A percentile compares a stretch with the other conserved stretches of the same genome.
These are phyloP conservation scores for Pisolithus microcarpus DNA, from an alignment of 768 basidiomycete species.

Conservation along the genomic window DNA sequence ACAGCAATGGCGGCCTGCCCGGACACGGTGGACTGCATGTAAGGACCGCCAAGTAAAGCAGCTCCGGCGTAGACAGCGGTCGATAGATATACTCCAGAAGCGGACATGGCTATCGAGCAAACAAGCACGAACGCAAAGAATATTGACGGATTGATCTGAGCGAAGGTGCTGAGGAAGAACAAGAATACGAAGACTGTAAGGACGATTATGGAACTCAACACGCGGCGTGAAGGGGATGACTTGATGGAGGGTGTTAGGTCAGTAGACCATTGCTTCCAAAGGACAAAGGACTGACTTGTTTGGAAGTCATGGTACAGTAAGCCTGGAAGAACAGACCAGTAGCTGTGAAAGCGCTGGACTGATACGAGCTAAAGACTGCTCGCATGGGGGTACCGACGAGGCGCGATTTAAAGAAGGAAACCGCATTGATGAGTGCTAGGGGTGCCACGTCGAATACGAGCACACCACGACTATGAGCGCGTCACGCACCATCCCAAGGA, in stretches of 20 bases:
- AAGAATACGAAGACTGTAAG: conserved; percentile 49
- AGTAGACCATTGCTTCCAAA: background rate
- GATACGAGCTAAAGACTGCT: conserved; percentile 57
- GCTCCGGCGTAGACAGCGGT: conserved; percentile 76
- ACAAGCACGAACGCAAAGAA: conserved; percentile 65
- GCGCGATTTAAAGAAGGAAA: conserved; percentile 72
- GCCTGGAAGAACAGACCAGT: conserved; percentile 65
- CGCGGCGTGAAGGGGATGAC: conserved; percentile 55
- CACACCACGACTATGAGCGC: background rate
- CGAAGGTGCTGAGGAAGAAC: conserved; percentile 60
- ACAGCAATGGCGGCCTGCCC: conserved; percentile 86
- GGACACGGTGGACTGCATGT: conserved; percentile 70
- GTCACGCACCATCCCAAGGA: conserved; percentile 78
- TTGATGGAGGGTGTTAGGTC: conserved; percentile 19
- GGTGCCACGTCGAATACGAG: conserved; percentile 1
- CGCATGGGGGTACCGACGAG: conserved; percentile 52
- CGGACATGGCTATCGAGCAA: conserved; percentile 52
- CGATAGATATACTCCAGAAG: conserved; percentile 67
- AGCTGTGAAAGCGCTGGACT: conserved; percentile 56
- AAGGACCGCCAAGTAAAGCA: conserved; percentile 66
- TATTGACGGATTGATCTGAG: conserved; percentile 41
- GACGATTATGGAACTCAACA: conserved; percentile 43
- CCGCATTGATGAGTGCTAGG: conserved; percentile 78
- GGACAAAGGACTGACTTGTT: conserved; percentile 42
- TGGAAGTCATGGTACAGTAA: conserved; percentile 64